phyloP scores from a whole-genome alignment of 2,329 filamentous ascomycete genomes.

The Cladosporium oxysporum region DNA sequence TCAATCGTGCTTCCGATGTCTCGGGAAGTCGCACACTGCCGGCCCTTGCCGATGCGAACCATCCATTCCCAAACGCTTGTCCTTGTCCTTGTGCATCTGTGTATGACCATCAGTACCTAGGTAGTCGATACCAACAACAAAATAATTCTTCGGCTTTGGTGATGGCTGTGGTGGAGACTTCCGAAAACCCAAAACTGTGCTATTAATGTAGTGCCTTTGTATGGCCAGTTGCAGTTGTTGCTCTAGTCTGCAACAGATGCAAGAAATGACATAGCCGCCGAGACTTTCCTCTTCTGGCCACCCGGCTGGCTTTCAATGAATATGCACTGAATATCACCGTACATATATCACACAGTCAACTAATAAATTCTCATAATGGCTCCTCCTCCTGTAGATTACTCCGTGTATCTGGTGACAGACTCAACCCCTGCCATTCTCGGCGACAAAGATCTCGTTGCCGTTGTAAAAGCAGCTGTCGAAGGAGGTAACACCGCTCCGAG shows the following conservation, averaged over 20 bases:
- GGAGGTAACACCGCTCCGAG: conserved; percentile 57
- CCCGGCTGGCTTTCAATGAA: conserved; percentile 30
- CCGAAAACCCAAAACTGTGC: not conserved
- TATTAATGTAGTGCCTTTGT: not conserved
- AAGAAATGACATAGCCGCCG: conserved; percentile 6
- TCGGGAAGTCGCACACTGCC: conserved; percentile 6
- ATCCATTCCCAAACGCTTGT: conserved; percentile 17
- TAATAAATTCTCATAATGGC: conserved; percentile 24
- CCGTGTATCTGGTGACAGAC: conserved; percentile 89
- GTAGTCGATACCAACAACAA: not conserved
- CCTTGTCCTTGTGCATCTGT: not conserved
- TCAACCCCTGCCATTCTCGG: conserved; percentile 84
- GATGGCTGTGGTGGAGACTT: not conserved
- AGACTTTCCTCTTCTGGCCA: not conserved
- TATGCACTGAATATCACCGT: conserved; percentile 19
- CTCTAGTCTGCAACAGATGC: not conserved
- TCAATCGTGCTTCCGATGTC: not conserved
- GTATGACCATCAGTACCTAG: not conserved
- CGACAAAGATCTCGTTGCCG: conserved; percentile 64
- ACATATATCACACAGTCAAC: not conserved
- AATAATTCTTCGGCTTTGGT: not conserved
- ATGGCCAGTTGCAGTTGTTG: not conserved
- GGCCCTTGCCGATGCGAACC: conserved; percentile 12
- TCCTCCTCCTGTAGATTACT: conserved; percentile 63
- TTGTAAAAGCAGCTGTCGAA: conserved; percentile 73